phyloP scores from a whole-genome alignment of 2,329 filamentous ascomycete genomes.

The Ciborinia camelliae region DNA sequence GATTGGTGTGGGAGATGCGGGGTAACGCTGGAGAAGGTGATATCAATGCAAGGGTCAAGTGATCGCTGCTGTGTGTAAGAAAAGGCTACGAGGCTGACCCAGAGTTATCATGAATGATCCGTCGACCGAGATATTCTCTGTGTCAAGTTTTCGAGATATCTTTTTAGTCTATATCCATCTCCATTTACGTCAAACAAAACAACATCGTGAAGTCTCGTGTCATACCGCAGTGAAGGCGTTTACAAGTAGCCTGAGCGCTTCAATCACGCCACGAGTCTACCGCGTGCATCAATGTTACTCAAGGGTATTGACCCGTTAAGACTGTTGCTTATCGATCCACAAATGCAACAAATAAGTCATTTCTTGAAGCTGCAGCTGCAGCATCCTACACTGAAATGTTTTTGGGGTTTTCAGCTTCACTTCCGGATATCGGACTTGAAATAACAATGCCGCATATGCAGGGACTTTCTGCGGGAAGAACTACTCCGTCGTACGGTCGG shows the following conservation, averaged over 20 bases:
- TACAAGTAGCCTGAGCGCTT: neutral
- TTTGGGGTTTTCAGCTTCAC: neutral
- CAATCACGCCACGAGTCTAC: neutral
- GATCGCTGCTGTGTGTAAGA: neutral
- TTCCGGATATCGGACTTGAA: neutral
- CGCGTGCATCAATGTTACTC: neutral
- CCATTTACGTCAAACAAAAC: neutral
- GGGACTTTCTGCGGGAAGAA: neutral
- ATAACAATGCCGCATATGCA: neutral
- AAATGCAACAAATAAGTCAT: neutral
- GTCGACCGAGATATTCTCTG: neutral
- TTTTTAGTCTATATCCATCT: neutral
- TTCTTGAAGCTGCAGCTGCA: neutral
- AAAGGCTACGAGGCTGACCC: neutral
- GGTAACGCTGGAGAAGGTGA: neutral
- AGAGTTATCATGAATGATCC: neutral
- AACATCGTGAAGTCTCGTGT: neutral
- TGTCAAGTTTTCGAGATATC: neutral
- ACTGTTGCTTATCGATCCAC: neutral
- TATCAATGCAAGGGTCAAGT: neutral
- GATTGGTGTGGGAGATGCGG: neutral
- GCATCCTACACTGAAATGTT: neutral
- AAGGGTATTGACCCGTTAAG: neutral
- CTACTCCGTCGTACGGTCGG: neutral
- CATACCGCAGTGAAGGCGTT: neutral